Evolutionary conservation across 2,329 filamentous ascomycete genomes (phyloP).

Genomic region (Nigrospora sphaerica): DNA sequence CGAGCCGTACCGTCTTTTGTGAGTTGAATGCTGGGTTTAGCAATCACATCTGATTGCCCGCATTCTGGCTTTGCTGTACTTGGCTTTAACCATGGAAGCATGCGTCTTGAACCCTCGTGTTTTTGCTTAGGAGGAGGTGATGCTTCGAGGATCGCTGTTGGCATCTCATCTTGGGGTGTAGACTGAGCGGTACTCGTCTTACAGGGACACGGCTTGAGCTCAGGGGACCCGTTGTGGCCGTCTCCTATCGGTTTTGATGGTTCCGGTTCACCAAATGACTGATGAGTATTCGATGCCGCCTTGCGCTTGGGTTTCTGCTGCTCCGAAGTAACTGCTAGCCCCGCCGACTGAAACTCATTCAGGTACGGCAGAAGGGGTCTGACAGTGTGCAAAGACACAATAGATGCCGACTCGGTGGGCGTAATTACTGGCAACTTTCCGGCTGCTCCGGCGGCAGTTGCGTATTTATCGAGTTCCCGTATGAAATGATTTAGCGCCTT

Average conservation of each 20-base stretch:
- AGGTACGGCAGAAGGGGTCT: slow-evolving; percentile 46
- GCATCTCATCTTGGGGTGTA: slow-evolving; percentile 9
- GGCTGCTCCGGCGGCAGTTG: slow-evolving; percentile 26
- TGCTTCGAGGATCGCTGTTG: slow-evolving; percentile 8
- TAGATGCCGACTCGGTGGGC: slow-evolving; percentile 31
- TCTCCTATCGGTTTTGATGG: too few species aligned
- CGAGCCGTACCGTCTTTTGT: slow-evolving; percentile 8
- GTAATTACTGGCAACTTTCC: slow-evolving; percentile 30
- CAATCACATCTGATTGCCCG: not conserved
- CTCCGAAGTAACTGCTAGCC: slow-evolving; percentile 48
- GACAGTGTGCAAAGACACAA: slow-evolving; percentile 41
- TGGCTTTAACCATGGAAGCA: slow-evolving; percentile 18
- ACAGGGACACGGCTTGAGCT: too few species aligned
- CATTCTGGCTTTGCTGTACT: slow-evolving; percentile 5
- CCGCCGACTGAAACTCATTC: slow-evolving; percentile 44
- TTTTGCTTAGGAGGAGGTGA: slow-evolving; percentile 5
- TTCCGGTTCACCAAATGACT: not conserved
- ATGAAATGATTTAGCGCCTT: slow-evolving; percentile 33
- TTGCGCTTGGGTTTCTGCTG: slow-evolving; percentile 26
- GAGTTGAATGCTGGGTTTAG: not conserved
- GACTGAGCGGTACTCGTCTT: slow-evolving; percentile 10
- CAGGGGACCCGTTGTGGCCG: too few species aligned
- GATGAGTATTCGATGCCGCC: not conserved
- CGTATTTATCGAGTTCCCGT: slow-evolving; percentile 33
- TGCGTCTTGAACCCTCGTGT: slow-evolving; percentile 7